Percentiles rank a stretch among this genome's conserved stretches.
These are phyloP conservation scores for Iris pallida DNA, from an alignment of 116 monocot species.

Conservation along the genomic window DNA sequence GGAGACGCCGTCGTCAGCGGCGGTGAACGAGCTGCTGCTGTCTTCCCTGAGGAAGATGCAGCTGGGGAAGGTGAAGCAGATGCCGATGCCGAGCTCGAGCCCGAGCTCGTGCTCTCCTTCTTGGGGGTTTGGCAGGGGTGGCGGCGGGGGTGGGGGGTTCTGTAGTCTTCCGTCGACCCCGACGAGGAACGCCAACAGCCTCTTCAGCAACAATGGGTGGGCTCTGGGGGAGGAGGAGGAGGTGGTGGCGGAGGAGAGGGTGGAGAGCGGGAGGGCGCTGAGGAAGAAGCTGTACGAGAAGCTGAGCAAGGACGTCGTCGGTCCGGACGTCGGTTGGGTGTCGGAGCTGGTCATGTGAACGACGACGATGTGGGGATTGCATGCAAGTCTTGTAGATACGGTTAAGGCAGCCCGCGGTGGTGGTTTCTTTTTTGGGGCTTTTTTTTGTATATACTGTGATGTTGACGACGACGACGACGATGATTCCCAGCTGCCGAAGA, in stretches of 20 bases:
- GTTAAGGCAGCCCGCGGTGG: not conserved
- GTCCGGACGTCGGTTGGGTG: conserved; percentile 34
- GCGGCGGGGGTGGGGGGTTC: not conserved
- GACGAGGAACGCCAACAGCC: not conserved
- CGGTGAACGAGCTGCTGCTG: conserved; percentile 15
- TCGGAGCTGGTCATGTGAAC: conserved; percentile 31
- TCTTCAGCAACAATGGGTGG: not conserved
- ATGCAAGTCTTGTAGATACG: not conserved
- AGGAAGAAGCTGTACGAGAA: conserved; percentile 32
- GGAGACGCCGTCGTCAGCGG: conserved; percentile 25
- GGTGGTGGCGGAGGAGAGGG: conserved; percentile 16
- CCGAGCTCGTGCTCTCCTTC: not conserved
- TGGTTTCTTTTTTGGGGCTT: not conserved
- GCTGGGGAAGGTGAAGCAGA: conserved; percentile 22
- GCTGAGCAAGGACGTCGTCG: conserved; percentile 24
- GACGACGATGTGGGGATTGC: not conserved
- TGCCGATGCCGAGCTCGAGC: conserved; percentile 16
- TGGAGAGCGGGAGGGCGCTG: conserved; percentile 35
- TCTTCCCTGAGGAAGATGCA: conserved; percentile 21
- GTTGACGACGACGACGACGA: too few species aligned
- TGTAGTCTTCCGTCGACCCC: conserved; percentile 31
- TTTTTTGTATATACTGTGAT: too few species aligned
- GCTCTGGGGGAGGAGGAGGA: not conserved
- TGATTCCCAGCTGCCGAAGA: too few species aligned
- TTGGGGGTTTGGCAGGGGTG: not conserved